These are phyloP conservation scores for Cucurbita maxima DNA, from an alignment of 306 rosid species.

Conservation along the genomic window DNA sequence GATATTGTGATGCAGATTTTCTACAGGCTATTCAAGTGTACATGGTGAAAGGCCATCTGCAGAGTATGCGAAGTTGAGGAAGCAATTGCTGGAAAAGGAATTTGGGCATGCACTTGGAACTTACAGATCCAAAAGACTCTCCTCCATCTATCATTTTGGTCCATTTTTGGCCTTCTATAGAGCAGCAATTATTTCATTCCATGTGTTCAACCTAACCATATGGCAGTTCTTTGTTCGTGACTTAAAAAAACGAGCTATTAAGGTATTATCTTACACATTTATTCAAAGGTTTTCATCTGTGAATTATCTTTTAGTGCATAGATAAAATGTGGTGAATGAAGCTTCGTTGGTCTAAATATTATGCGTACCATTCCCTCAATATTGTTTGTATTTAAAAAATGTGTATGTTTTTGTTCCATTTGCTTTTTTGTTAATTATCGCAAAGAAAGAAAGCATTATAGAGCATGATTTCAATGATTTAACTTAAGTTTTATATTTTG, in stretches of 20 bases:
- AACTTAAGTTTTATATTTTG: conserved; percentile 2
- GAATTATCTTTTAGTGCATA: not conserved
- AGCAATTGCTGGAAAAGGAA: conserved; percentile 63
- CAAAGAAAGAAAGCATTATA: not conserved
- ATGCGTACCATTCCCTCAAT: not conserved
- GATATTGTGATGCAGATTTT: conserved; percentile 40
- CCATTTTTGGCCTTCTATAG: conserved; percentile 84
- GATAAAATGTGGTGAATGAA: not conserved
- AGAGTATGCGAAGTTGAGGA: conserved; percentile 81
- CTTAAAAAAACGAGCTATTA: conserved; percentile 49
- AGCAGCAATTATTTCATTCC: conserved; percentile 71
- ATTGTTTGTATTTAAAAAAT: not conserved
- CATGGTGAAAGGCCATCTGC: conserved; percentile 86
- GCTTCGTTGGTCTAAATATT: not conserved
- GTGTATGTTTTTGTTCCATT: not conserved
- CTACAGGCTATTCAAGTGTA: conserved; percentile 75
- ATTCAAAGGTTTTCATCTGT: not conserved
- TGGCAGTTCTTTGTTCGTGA: conserved; percentile 66
- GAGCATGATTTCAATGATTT: conserved; percentile 2
- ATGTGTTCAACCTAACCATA: conserved; percentile 56
- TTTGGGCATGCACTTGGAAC: conserved; percentile 69
- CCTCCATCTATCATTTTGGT: conserved; percentile 48
- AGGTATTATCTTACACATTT: conserved; percentile 26
- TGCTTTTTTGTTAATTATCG: not conserved
- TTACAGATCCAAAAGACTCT: conserved; percentile 48